These are phyloP conservation scores for Orbilia javanica DNA, from an alignment of 2,329 filamentous ascomycete species.

Conservation along the genomic window DNA sequence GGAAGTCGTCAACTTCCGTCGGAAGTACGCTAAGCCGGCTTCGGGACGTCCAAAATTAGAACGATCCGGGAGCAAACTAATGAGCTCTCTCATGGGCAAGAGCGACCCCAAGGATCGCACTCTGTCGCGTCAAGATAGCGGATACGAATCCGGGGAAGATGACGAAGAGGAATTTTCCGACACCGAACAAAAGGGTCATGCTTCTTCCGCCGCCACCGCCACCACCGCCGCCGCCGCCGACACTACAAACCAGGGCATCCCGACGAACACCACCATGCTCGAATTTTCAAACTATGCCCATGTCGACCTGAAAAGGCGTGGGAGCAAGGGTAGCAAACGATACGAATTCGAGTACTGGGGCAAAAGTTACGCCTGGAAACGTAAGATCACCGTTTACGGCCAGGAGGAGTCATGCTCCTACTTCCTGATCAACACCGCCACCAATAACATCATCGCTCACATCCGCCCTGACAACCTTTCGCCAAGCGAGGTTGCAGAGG, in stretches of 20 bases:
- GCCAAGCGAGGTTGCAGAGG: slow-evolving; percentile 76
- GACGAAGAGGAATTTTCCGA: slow-evolving; percentile 64
- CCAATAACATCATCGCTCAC: slow-evolving; percentile 78
- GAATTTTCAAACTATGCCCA: slow-evolving; percentile 98
- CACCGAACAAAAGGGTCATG: slow-evolving; percentile 52
- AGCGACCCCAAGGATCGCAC: slow-evolving; percentile 68
- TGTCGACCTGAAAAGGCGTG: slow-evolving; percentile 80
- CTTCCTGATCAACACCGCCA: slow-evolving; percentile 79
- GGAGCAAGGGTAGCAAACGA: slow-evolving; percentile 75
- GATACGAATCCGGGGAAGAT: slow-evolving; percentile 70
- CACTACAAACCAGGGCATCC: slow-evolving; percentile 65
- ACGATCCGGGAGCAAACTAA: slow-evolving; percentile 73
- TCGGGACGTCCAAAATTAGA: slow-evolving; percentile 70
- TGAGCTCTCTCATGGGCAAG: slow-evolving; percentile 71
- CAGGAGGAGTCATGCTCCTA: slow-evolving; percentile 75
- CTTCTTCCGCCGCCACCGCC: no score
- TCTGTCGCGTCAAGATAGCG: slow-evolving; percentile 72
- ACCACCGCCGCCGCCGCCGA: no score
- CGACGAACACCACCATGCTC: slow-evolving; percentile 84
- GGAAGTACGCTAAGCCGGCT: slow-evolving; percentile 74
- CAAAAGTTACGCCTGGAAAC: slow-evolving; percentile 84
- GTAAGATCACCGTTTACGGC: slow-evolving; percentile 72
- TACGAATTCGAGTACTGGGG: slow-evolving; percentile 98
- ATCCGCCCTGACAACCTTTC: slow-evolving; percentile 85
- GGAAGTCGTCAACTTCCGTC: slow-evolving; percentile 87